A percentile compares a stretch with the other conserved stretches of the same genome.
phyloP scores from a whole-genome alignment of 176 grass and related monocot species.

The Lolium multiflorum region DNA sequence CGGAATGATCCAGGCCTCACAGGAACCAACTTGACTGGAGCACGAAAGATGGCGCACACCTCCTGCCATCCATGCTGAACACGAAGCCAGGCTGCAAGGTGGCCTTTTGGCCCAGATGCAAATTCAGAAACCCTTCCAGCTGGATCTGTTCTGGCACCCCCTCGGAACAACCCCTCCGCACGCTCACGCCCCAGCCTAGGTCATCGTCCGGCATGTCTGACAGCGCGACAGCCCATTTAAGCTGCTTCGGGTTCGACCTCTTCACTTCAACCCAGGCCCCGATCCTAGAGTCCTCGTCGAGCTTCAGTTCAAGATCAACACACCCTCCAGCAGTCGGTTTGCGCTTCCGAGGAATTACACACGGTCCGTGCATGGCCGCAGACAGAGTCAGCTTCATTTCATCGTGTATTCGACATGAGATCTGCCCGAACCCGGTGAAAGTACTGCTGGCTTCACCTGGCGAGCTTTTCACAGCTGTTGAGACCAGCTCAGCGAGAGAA shows the following conservation, averaged over 20 bases:
- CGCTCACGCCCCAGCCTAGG: constrained; percentile 65
- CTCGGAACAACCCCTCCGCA: constrained; percentile 57
- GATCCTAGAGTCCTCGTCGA: constrained; percentile 81
- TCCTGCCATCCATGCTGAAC: constrained; percentile 55
- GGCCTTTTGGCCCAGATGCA: constrained; percentile 73
- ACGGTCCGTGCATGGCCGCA: constrained; percentile 56
- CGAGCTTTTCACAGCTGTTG: constrained; percentile 36
- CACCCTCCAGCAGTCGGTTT: constrained; percentile 63
- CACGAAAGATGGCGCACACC: constrained; percentile 50
- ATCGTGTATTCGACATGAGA: constrained; percentile 53
- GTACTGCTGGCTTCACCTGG: constrained; percentile 47
- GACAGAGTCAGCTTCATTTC: constrained; percentile 77
- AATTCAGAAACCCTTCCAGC: constrained; percentile 71
- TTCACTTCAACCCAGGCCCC: constrained; percentile 77
- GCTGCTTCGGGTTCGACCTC: constrained; percentile 42
- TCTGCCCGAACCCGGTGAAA: constrained; percentile 67
- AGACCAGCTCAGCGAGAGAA: constrained; percentile 64
- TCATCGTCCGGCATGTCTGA: constrained; percentile 67
- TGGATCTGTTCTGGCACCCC: constrained; percentile 52
- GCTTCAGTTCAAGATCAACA: constrained; percentile 56
- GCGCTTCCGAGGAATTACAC: constrained; percentile 42
- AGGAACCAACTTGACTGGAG: constrained; percentile 76
- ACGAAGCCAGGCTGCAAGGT: constrained; percentile 65
- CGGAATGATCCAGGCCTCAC: constrained; percentile 32
- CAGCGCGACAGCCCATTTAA: constrained; percentile 65